These are phyloP conservation scores for Mycosphaerella arachidis DNA, from an alignment of 2,329 filamentous ascomycete genomes.

Conservation along the genomic window DNA sequence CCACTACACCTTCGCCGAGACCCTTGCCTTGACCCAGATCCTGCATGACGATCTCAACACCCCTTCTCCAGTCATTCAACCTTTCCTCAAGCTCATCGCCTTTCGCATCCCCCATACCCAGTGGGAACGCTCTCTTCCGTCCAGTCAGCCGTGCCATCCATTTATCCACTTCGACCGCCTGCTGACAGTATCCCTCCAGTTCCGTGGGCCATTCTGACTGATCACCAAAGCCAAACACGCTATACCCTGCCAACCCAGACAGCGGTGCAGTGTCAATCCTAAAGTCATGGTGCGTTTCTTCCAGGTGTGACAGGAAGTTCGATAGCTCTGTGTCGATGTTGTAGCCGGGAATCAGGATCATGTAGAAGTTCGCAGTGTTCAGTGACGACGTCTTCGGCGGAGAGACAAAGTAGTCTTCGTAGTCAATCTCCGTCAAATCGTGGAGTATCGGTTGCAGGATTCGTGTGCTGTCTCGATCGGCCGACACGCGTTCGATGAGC, in stretches of 20 bases:
- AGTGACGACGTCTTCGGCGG: slow-evolving; percentile 64
- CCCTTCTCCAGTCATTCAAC: slow-evolving; percentile 71
- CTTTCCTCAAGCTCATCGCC: slow-evolving; percentile 56
- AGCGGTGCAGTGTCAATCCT: slow-evolving; percentile 86
- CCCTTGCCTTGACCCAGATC: slow-evolving; percentile 52
- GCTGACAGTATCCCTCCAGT: slow-evolving; percentile 85
- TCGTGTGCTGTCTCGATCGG: slow-evolving; percentile 33
- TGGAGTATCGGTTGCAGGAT: slow-evolving; percentile 60
- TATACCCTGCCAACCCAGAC: slow-evolving; percentile 72
- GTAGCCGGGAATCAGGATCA: slow-evolving; percentile 82
- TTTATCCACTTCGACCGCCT: slow-evolving; percentile 83
- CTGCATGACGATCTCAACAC: slow-evolving; percentile 66
- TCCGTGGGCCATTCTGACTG: slow-evolving; percentile 88
- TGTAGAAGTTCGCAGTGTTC: slow-evolving; percentile 65
- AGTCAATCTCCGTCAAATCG: slow-evolving; percentile 81
- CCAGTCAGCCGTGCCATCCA: slow-evolving; percentile 96
- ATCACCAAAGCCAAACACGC: slow-evolving; percentile 91
- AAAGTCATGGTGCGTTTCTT: slow-evolving; percentile 95
- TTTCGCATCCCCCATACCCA: slow-evolving; percentile 84
- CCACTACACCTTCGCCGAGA: slow-evolving; percentile 63
- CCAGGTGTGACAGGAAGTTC: slow-evolving; percentile 78
- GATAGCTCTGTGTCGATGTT: slow-evolving; percentile 92
- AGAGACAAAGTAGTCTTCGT: slow-evolving; percentile 86
- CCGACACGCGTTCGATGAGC: slow-evolving; percentile 53
- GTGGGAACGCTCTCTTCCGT: slow-evolving; percentile 78